Base-by-base conservation (phyloP, 139 green algal species). In the Pycnococcus provasolii region DNA sequence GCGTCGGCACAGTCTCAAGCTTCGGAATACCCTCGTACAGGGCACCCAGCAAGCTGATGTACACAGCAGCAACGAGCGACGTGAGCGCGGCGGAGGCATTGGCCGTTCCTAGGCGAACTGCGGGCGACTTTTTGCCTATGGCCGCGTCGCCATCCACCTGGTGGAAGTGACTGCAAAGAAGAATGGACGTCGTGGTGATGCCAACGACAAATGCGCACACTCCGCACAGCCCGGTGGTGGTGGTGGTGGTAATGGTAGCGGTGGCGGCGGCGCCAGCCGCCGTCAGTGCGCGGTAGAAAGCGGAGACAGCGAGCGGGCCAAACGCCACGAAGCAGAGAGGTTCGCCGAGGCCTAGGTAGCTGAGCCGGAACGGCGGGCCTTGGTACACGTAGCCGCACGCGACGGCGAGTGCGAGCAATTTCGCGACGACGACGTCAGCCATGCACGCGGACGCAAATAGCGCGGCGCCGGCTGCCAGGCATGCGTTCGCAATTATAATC, bases 261-360 rank as follows among this genome's bases (percentile, higher is more conserved):
- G 50, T 55, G 11, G 50, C 11, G 50, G 50, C 11, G 50, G 50
- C 11, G 11, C 11, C 11, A 55, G 50, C 11, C 50, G 13, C 50
- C 43, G 81, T 77, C 51, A 89, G 73, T 3, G 83, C 79, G 5
- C 97, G 77, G 75, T 90, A 98, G 79, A 98, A 97, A 7, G 94
- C 91, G 40, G 72, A 75, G 2, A 86, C 95, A 47, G 93, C 89
- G 0, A 93, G 73, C 6, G 89, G 91, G 0, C 94, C 93, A 70
- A 99, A 99, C 0, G 94, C 87, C 2, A 89, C 3, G 73, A 99
- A 98, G 79, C 89, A 97, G 11, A 99, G 78, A 2, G 91, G 89
- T 82, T 99, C 94, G 0, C 94, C 94, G 2, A 97, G 73, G 1
- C 94, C 94, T 74, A 93, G 91, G 80, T 98, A 99, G 58, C 85